Evolutionary conservation across 306 rosid genomes (phyloP).

Genomic region (Crataegus laevigata): DNA sequence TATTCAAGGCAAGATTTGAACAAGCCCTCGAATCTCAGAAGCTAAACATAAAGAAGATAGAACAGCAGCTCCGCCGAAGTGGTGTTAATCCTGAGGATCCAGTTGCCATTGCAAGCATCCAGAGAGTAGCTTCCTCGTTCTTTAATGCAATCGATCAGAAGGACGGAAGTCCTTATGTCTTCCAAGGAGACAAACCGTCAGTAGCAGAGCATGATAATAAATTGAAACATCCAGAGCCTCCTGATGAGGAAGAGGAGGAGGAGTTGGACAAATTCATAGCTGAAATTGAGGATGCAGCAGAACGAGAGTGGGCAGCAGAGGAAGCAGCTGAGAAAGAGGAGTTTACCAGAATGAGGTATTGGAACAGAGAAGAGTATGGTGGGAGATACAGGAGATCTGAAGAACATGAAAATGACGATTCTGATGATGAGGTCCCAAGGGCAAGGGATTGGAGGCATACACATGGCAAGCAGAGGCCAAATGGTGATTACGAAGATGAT

Average conservation of each 20-base stretch:
- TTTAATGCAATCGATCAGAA: constrained; percentile 91
- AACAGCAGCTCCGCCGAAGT: constrained; percentile 82
- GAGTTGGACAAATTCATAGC: constrained; percentile 84
- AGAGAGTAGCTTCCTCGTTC: constrained; percentile 90
- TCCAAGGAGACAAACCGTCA: constrained; percentile 46
- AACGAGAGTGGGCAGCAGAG: constrained; percentile 83
- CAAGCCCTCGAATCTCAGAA: constrained; percentile 98
- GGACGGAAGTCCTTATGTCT: constrained; percentile 85
- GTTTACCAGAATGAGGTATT: constrained; percentile 53
- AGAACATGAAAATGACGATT: constrained; percentile 34
- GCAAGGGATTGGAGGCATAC: constrained; percentile 38
- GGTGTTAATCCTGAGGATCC: constrained; percentile 99
- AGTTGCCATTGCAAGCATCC: constrained; percentile 88
- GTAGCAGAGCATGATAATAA: constrained; percentile 22
- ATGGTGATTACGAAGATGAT: constrained; percentile 41
- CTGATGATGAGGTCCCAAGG: constrained; percentile 33
- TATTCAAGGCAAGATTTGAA: constrained; percentile 97
- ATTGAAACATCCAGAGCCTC: constrained; percentile 52
- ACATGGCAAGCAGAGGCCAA: constrained; percentile 29
- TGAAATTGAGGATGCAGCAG: constrained; percentile 95
- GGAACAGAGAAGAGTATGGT: constrained; percentile 74
- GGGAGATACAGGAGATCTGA: constrained; percentile 70
- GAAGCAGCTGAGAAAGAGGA: constrained; percentile 90
- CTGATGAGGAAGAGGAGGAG: constrained; percentile 67
- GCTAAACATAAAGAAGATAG: constrained; percentile 82